phyloP scores from a whole-genome alignment of 257 asterid species.

The Leptodermis oblonga region DNA sequence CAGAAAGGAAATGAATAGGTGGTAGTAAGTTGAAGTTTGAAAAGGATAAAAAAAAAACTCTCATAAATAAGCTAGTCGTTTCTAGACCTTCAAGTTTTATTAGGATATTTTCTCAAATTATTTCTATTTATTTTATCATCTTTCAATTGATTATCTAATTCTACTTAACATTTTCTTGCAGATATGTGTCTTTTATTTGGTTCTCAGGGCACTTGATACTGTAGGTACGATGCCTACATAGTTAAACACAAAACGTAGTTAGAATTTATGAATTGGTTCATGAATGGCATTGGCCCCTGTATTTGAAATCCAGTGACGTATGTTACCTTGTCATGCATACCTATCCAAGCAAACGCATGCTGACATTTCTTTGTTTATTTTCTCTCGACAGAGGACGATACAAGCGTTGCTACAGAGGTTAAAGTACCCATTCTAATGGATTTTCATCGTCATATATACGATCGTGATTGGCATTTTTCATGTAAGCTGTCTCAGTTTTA shows the following conservation, averaged over 20 bases:
- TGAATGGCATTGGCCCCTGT: not conserved
- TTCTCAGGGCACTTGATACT: slow-evolving; percentile 96
- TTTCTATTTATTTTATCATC: not conserved
- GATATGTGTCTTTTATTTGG: slow-evolving; percentile 96
- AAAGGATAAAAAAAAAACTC: not conserved
- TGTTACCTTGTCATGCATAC: not conserved
- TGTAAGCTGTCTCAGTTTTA: slow-evolving; percentile 53
- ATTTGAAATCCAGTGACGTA: not conserved
- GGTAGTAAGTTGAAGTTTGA: not conserved
- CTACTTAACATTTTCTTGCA: slow-evolving; percentile 30
- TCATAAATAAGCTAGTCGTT: not conserved
- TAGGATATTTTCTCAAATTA: not conserved
- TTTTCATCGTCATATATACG: slow-evolving; percentile 77
- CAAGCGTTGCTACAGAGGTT: slow-evolving; percentile 74
- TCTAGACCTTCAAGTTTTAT: not conserved
- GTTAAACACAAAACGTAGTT: not conserved
- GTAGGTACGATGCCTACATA: slow-evolving; percentile 59
- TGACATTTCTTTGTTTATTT: slow-evolving; percentile 19
- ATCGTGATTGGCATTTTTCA: slow-evolving; percentile 85
- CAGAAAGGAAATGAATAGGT: not conserved
- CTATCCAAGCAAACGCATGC: not conserved
- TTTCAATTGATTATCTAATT: not conserved
- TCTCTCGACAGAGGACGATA: slow-evolving; percentile 88
- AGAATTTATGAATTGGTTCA: not conserved
- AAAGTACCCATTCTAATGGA: slow-evolving; percentile 82